Conservation (phyloP, 306 rosid genomes). For the Abrus precatorius region DNA sequence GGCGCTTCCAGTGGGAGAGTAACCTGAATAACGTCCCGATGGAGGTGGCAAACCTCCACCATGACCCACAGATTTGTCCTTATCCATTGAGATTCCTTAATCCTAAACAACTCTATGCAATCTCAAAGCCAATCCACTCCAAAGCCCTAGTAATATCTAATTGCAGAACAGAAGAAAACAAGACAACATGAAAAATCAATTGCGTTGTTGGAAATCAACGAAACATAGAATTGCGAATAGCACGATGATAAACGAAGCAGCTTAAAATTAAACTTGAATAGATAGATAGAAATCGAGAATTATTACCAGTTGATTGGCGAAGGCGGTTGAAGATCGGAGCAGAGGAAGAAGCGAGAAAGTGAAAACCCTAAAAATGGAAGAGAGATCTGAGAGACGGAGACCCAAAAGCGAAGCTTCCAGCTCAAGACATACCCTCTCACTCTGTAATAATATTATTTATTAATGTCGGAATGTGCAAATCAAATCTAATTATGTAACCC, state of each 20-base stretch:
- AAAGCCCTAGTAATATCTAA: constrained; percentile 47
- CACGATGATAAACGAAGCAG: not conserved
- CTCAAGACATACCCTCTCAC: constrained; percentile 24
- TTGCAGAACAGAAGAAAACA: constrained; percentile 3
- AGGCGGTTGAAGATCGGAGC: not conserved
- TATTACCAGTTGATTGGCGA: not conserved
- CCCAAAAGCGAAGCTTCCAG: constrained; percentile 45
- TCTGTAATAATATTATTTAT: not conserved
- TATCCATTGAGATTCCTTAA: constrained; percentile 66
- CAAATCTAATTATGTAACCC: not conserved
- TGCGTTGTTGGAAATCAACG: constrained; percentile 31
- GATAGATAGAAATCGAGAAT: not conserved
- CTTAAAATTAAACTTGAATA: not conserved
- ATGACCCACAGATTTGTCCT: constrained; percentile 71
- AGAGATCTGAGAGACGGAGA: constrained; percentile 44
- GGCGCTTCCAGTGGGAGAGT: constrained; percentile 58
- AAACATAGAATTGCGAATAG: not conserved
- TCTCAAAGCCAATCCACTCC: constrained; percentile 41
- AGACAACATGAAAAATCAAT: not conserved
- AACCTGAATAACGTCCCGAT: constrained; percentile 69
- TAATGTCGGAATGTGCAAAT: not conserved
- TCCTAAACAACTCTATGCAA: constrained; percentile 38
- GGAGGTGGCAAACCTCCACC: constrained; percentile 83
- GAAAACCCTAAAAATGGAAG: constrained; percentile 45
- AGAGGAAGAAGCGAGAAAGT: not conserved